Evolutionary conservation across 371 early-diverging fungal genomes (phyloP).

Genomic region (Apophysomyces variabilis): DNA sequence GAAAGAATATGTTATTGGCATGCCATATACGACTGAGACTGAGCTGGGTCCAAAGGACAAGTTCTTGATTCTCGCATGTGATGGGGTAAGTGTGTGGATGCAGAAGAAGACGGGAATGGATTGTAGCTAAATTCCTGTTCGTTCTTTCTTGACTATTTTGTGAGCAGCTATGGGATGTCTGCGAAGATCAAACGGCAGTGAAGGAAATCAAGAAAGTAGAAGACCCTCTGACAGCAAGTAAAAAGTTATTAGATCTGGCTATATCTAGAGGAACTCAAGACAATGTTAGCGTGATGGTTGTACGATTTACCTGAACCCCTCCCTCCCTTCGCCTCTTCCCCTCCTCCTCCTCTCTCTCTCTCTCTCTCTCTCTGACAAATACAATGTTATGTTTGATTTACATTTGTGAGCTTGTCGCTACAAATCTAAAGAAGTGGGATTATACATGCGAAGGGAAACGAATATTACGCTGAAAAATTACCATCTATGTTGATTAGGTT

Average conservation of each 20-base stretch:
- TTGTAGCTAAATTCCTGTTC: constrained; percentile 16
- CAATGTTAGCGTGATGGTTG: constrained; percentile 90
- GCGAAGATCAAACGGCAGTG: constrained; percentile 92
- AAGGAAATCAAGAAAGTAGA: constrained; percentile 78
- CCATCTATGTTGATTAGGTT: too few species aligned
- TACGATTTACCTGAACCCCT: constrained; percentile 26
- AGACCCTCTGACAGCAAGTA: constrained; percentile 84
- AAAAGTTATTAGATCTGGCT: constrained; percentile 84
- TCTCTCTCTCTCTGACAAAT: too few species aligned
- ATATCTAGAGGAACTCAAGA: constrained; percentile 91
- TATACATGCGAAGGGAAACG: too few species aligned
- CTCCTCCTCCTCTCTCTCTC: not conserved
- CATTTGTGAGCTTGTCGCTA: too few species aligned
- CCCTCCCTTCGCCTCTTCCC: not conserved
- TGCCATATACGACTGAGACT: constrained; percentile 95
- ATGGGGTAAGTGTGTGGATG: constrained; percentile 76
- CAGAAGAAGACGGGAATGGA: too few species aligned
- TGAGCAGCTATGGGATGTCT: constrained; percentile 94
- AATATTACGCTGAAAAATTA: too few species aligned
- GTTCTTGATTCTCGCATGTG: constrained; percentile 94
- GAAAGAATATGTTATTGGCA: constrained; percentile 95
- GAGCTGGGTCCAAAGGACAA: constrained; percentile 76
- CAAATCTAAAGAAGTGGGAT: too few species aligned
- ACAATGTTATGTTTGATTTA: too few species aligned
- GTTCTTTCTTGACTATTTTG: not conserved